These are phyloP conservation scores for Symmetrospora coprosmae DNA, from an alignment of 768 basidiomycete genomes.

Conservation along the genomic window DNA sequence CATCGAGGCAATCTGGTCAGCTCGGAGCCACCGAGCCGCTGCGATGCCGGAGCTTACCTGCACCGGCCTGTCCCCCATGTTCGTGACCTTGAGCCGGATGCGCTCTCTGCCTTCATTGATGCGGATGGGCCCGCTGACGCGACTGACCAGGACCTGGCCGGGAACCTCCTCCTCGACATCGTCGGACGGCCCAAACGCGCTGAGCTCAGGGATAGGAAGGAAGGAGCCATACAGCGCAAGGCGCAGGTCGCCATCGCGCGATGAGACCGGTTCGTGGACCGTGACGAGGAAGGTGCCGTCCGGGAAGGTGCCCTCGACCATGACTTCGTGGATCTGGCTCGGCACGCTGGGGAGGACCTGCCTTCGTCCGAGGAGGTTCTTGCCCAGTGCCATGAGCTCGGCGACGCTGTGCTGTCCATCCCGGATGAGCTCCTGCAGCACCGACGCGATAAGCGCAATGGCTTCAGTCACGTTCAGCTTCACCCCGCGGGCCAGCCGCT, in stretches of 20 bases:
- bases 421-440: constrained; percentile 81
- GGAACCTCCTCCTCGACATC: constrained; percentile 41
- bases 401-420: constrained; percentile 77
- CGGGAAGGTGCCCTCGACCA: constrained; percentile 38
- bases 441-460: constrained; percentile 73
- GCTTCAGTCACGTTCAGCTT: constrained; percentile 77
- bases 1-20: not conserved
- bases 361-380: constrained; percentile 65
- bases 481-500: constrained; percentile 83
- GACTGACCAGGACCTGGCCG: constrained; percentile 58
- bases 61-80: constrained; percentile 82
- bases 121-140: constrained; percentile 46
- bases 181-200: constrained; percentile 47
- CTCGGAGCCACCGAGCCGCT: not conserved
- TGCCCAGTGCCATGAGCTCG: constrained; percentile 71
- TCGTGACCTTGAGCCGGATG: constrained; percentile 61
- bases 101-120: constrained; percentile 64
- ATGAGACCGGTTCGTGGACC: constrained; percentile 85
- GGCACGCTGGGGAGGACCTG: constrained; percentile 79
- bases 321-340: constrained; percentile 63
- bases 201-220: constrained; percentile 58
- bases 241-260: constrained; percentile 58
- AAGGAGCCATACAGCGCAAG: constrained; percentile 93
- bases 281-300: constrained; percentile 70
- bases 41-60: constrained; percentile 46